Percentiles rank a stretch among this genome's conserved stretches.
These are phyloP conservation scores for Zymoseptoria passerinii DNA, from an alignment of 2,329 filamentous ascomycete genomes.

Conservation along the genomic window DNA sequence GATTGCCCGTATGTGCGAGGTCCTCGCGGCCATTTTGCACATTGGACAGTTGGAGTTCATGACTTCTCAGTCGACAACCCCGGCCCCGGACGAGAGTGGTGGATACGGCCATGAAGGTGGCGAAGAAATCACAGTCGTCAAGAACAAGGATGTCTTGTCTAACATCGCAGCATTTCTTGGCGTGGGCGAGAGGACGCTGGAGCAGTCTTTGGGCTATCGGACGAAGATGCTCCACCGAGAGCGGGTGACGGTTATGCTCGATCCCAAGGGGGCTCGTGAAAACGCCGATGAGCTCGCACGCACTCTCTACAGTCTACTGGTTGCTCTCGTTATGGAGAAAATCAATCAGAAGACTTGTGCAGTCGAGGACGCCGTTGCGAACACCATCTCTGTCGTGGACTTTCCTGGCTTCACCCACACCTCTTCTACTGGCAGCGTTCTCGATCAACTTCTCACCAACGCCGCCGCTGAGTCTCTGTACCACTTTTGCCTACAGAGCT, in stretches of 20 bases:
- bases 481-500: constrained; percentile 87
- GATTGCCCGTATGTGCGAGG: constrained; percentile 94
- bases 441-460: constrained; percentile 93
- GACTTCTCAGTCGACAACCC: constrained; percentile 69
- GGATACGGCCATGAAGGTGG: constrained; percentile 94
- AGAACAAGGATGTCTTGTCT: constrained; percentile 81
- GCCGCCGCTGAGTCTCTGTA: constrained; percentile 87
- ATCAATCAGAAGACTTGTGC: constrained; percentile 88
- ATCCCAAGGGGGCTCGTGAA: constrained; percentile 77
- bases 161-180: constrained; percentile 93
- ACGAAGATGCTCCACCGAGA: constrained; percentile 94
- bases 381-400: constrained; percentile 91
- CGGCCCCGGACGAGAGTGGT: constrained; percentile 79
- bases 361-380: constrained; percentile 76
- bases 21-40: constrained; percentile 89
- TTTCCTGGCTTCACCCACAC: constrained; percentile 92
- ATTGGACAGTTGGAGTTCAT: constrained; percentile 95
- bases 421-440: constrained; percentile 68
- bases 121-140: constrained; percentile 75
- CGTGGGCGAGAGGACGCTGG: constrained; percentile 69
- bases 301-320: constrained; percentile 85
- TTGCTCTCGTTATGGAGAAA: constrained; percentile 86
- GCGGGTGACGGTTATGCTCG: constrained; percentile 96
- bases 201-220: constrained; percentile 86
- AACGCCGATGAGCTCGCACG: constrained; percentile 92